Evolutionary conservation across 1,139 yeast species (phyloP).

Genomic region (Magnusiomyces suaveolens): DNA sequence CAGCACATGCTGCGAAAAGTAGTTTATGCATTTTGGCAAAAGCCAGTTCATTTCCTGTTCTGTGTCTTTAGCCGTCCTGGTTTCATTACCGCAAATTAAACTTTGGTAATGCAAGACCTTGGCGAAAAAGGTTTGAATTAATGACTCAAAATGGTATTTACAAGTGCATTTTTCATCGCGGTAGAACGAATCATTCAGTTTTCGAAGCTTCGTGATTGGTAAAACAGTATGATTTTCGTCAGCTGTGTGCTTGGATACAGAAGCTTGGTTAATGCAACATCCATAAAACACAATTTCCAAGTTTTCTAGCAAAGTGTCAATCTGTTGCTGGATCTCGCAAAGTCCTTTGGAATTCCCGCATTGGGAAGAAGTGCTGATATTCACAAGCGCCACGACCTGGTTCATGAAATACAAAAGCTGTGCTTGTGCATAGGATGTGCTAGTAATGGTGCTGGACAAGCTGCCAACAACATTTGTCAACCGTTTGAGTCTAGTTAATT

Average conservation of each 20-base stretch:
- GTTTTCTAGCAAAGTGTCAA: not conserved
- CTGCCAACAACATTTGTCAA: not conserved
- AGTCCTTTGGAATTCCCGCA: not conserved
- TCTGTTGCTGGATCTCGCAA: not conserved
- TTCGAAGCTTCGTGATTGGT: not conserved
- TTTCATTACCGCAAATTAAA: not conserved
- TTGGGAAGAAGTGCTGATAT: not conserved
- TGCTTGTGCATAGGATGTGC: not conserved
- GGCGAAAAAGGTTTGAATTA: not conserved
- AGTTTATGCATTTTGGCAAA: not conserved
- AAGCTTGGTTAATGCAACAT: too few relatives aligned
- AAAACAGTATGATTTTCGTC: not conserved
- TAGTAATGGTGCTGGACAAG: not conserved
- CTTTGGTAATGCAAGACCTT: not conserved
- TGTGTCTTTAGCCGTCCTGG: not conserved
- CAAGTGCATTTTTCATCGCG: not conserved
- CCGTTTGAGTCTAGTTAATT: not conserved
- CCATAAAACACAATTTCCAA: not conserved
- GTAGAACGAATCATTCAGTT: not conserved
- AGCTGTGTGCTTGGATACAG: too few relatives aligned
- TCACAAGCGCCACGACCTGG: not conserved
- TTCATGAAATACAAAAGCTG: not conserved
- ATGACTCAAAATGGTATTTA: not conserved
- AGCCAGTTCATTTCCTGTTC: not conserved
- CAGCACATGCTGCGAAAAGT: not conserved